phyloP scores from a whole-genome alignment of 2,329 filamentous ascomycete genomes.

The Hypoxylon sp. region DNA sequence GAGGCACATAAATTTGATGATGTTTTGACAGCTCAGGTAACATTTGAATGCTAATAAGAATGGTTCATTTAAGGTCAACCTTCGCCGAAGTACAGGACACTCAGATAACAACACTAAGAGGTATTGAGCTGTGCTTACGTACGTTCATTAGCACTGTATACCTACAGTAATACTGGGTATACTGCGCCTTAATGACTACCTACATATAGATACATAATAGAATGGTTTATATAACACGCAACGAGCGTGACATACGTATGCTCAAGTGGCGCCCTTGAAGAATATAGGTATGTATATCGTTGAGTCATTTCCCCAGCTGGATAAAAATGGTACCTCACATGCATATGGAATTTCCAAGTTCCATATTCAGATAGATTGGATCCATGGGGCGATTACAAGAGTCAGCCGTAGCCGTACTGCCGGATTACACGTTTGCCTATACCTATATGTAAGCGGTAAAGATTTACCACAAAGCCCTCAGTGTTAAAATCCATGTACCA shows the following conservation, averaged over 20 bases:
- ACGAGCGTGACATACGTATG: neutral
- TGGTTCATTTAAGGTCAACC: neutral
- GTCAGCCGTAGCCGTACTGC: slow-evolving; percentile 17
- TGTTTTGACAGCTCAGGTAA: neutral
- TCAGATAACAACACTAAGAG: slow-evolving; percentile 13
- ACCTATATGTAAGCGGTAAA: slow-evolving; percentile 26
- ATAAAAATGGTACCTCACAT: neutral
- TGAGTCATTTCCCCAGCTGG: neutral
- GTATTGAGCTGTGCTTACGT: neutral
- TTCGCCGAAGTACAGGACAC: neutral
- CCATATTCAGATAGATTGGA: neutral
- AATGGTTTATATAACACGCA: no score
- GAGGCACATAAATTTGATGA: no score
- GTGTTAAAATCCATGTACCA: slow-evolving; percentile 8
- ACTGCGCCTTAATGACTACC: neutral
- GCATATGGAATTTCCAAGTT: neutral
- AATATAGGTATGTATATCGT: neutral
- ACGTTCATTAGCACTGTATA: neutral
- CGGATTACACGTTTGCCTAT: slow-evolving; percentile 14
- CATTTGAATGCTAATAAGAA: neutral
- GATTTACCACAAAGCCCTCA: slow-evolving; percentile 15
- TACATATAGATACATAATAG: no score
- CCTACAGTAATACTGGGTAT: neutral
- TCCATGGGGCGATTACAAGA: slow-evolving; percentile 10
- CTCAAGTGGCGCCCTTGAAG: neutral